Conservation (phyloP, 1,284 basidiomycete genomes). For the Puccinia coronata region DNA sequence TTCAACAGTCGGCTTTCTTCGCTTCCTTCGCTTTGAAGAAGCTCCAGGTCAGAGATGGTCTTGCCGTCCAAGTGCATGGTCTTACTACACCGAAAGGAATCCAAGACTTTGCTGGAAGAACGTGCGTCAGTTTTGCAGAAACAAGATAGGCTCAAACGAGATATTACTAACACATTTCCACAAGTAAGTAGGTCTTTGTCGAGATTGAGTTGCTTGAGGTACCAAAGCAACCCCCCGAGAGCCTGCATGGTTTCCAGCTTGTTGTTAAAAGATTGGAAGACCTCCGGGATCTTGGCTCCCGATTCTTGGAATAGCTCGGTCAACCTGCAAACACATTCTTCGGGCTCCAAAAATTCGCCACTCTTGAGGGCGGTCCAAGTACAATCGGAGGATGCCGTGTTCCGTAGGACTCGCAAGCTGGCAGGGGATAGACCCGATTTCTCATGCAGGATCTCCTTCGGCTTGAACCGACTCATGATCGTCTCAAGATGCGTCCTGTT, state of each 20-base stretch:
- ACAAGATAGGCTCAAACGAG: conserved; percentile 58
- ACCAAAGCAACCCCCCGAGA: conserved; percentile 85
- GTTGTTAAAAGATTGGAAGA: conserved; percentile 71
- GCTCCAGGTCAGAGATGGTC: conserved; percentile 86
- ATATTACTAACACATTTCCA: conserved; percentile 20
- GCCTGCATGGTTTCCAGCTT: conserved; percentile 74
- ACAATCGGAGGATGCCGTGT: conserved; percentile 61
- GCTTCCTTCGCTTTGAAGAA: conserved; percentile 86
- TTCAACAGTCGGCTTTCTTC: conserved; percentile 82
- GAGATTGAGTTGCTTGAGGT: conserved; percentile 85
- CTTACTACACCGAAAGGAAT: conserved; percentile 82
- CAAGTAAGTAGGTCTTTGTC: conserved; percentile 78
- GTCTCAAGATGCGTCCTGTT: conserved; percentile 92
- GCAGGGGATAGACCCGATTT: conserved; percentile 66
- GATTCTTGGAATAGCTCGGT: conserved; percentile 64
- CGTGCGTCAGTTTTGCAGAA: conserved; percentile 66
- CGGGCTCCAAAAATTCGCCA: conserved; percentile 75
- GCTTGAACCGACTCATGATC: conserved; percentile 83
- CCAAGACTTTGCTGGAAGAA: conserved; percentile 74
- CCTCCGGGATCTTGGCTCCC: conserved; percentile 67
- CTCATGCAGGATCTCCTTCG: conserved; percentile 88
- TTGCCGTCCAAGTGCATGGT: conserved; percentile 86
- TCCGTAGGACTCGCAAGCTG: conserved; percentile 55
- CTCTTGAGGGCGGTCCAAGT: conserved; percentile 80
- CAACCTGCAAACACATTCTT: conserved; percentile 72